phyloP scores from a whole-genome alignment of 768 basidiomycete genomes.

The Chalciporus piperatus region DNA sequence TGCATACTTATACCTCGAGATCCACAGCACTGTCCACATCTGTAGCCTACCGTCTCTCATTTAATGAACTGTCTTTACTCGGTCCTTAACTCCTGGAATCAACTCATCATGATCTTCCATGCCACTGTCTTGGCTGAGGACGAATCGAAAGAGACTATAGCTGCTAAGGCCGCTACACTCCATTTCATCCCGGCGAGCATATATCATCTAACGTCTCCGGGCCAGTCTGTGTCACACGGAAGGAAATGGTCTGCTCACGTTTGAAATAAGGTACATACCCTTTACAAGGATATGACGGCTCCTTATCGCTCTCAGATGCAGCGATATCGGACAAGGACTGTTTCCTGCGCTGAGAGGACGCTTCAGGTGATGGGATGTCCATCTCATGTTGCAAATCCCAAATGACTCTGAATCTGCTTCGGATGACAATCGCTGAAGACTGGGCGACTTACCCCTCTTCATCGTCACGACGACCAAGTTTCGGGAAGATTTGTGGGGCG shows the following conservation, averaged over 20 bases:
- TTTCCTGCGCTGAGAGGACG: background rate
- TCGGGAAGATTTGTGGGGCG: background rate
- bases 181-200: conserved; percentile 4
- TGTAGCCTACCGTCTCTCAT: no score
- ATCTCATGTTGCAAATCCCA: background rate
- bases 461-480: background rate
- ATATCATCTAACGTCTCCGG: conserved; percentile 30
- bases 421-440: background rate
- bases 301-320: background rate
- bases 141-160: no score
- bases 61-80: no score
- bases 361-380: background rate
- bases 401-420: background rate
- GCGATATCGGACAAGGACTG: background rate
- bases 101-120: no score
- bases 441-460: background rate
- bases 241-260: conserved; percentile 13
- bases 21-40: no score
- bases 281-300: conserved; percentile 21
- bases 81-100: no score
- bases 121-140: no score
- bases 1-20: no score
- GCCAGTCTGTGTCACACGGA: background rate
- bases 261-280: conserved; percentile 24
- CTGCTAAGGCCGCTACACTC: no score